Evolutionary conservation across 257 asterid species (phyloP).

Genomic region (Perilla frutescens): DNA sequence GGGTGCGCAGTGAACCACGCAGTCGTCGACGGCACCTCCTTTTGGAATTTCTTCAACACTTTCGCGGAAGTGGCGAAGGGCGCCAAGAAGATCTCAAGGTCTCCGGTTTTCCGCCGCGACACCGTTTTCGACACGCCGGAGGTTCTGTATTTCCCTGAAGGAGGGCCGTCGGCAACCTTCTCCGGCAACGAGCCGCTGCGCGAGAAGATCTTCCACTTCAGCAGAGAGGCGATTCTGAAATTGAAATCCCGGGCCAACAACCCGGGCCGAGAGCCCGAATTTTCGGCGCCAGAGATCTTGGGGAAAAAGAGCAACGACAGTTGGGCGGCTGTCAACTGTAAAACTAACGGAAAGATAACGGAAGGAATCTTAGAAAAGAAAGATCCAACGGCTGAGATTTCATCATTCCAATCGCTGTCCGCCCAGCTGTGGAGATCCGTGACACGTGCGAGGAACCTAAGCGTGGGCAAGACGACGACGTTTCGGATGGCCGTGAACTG

Average conservation of each 20-base stretch:
- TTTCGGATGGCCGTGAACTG: slow-evolving; percentile 96
- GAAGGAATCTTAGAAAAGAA: slow-evolving; percentile 12
- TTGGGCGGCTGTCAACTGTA: slow-evolving; percentile 45
- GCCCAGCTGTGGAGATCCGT: slow-evolving; percentile 92
- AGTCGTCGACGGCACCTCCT: slow-evolving; percentile 93
- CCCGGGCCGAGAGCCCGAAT: slow-evolving; percentile 37
- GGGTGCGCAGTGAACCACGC: slow-evolving; percentile 89
- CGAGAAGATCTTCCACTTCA: slow-evolving; percentile 78
- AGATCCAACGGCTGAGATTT: slow-evolving; percentile 61
- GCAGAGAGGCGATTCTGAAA: slow-evolving; percentile 68
- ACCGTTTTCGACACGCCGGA: slow-evolving; percentile 73
- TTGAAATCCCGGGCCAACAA: slow-evolving; percentile 66
- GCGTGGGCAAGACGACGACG: slow-evolving; percentile 64
- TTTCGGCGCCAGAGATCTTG: slow-evolving; percentile 37
- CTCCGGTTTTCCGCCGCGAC: slow-evolving; percentile 67
- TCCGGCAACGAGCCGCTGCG: slow-evolving; percentile 77
- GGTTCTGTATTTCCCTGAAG: slow-evolving; percentile 62
- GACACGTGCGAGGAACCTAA: slow-evolving; percentile 75
- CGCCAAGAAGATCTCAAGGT: slow-evolving; percentile 45
- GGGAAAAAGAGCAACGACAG: slow-evolving; percentile 52
- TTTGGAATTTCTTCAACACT: slow-evolving; percentile 92
- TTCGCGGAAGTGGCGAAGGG: slow-evolving; percentile 75
- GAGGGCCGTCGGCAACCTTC: slow-evolving; percentile 86
- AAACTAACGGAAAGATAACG: slow-evolving; percentile 54
- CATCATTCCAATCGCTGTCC: slow-evolving; percentile 83